Evolutionary conservation across 306 rosid genomes (phyloP), one percentile per base, ranked within the genome.

Genomic region (Betula pendula): DNA sequence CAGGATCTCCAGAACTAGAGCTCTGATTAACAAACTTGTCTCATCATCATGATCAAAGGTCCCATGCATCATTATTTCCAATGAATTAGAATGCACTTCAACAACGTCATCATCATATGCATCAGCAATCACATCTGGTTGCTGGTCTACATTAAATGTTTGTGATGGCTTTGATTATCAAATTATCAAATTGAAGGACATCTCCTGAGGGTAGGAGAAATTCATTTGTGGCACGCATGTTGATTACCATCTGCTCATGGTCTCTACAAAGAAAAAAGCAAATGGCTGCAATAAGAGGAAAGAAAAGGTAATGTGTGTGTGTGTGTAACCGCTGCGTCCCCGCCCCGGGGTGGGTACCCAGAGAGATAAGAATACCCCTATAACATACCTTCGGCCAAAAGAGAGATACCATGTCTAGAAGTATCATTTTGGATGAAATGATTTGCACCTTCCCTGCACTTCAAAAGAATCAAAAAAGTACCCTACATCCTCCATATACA

Each of bases 181-280:
- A n/a, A n/a, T 63, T 55, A 42, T 71, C 81, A 62, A 81, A 51
- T 22, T 17, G 68, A 74, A 0, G 47, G 45, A 75, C 19, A 29
- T 70, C 43, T 70, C 77, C 72, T 50, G 22, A 75, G 62, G 71
- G 73, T 62, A 8, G 84, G 84, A 75, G 60, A 81, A 58, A 81
- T 75, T 75, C 73, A 40, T 50, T 70, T 19, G 15, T 11, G 50
- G 77, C 47, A 31, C 25, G 27, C 59, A 81, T 75, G 76, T 63
- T 63, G 42, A 49, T 45, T 68, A 75, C 80, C 80, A 60, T 81
- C 73, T 81, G 68, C 72, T 75, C 69, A 43, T 17, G 13, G 44
- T 70, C 43, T 81, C 77, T 81, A 70, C 72, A 59, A 40, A 60
- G 20, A 62, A 62, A 71, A 48, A 50, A 24, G 35, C 20, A 47